Evolutionary conservation across 1,284 basidiomycete genomes (phyloP), one percentile per base, ranked within the genome.

Genomic region (Apiotrichum gracile): DNA sequence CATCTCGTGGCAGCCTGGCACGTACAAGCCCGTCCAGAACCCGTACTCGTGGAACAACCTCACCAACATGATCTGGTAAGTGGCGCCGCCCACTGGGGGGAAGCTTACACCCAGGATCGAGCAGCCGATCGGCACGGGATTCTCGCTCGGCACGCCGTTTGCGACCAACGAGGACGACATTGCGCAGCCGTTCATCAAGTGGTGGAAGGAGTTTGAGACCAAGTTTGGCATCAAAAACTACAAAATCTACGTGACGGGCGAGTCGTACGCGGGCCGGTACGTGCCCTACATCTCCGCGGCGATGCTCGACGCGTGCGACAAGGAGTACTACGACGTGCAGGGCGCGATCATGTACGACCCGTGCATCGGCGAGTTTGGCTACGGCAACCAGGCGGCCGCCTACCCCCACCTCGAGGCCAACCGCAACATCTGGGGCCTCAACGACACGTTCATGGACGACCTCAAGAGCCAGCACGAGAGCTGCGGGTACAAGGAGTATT

Each of bases 111-210:
- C 3, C 17, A 46, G 44, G 56, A 56, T 65, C 31, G 63, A 92
- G 64, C 89, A 91, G 62, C 89, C 89, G 0, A 83, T 89, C 25
- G 85, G 86, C 8, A 88, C 86, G 0, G 89, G 89, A 1, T 91
- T 85, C 67, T 85, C 85, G 1, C 83, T 84, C 60, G 89, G 89
- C 7, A 79, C 64, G 8, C 85, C 86, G 1, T 81, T 83, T 54
- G 84, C 84, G 53, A 76, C 45, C 5, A 64, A 67, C 33, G 65
- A 76, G 49, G 55, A 60, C 8, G 67, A 72, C 39, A 62, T 73
- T n/a, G 71, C 73, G 0, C 56, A 59, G 10, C 62, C 74, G 43
- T 74, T 78, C 47, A 38, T 61, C 25, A 40, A 51, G 33, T 65
- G 52, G 44, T 51, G 62, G 39, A 56, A 58, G 49, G 55, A 61